Conservation (phyloP, 2,329 filamentous ascomycete genomes). For the Fusarium redolens region DNA sequence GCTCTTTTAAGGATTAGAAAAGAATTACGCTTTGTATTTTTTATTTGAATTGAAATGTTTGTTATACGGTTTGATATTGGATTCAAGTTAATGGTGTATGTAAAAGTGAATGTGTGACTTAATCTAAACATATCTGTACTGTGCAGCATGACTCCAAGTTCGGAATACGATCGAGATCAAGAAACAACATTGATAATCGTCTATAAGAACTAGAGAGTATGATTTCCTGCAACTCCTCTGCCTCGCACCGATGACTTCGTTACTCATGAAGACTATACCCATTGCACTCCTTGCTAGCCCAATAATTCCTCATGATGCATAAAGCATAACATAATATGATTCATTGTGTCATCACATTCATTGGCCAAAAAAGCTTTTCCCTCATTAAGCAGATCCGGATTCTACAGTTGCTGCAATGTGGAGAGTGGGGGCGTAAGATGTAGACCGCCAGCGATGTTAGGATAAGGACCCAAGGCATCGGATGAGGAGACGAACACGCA, state of each 20-base stretch:
- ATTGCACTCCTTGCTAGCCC: neutral
- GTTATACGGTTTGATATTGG: neutral
- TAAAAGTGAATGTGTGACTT: neutral
- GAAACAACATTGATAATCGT: neutral
- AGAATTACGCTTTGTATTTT: slow-evolving; percentile 16
- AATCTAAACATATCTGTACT: neutral
- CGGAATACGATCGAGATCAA: neutral
- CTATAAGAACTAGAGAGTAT: neutral
- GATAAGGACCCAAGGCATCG: neutral
- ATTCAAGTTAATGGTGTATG: neutral
- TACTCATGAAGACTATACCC: neutral
- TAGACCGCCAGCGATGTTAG: neutral
- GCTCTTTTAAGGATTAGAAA: neutral
- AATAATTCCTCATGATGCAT: neutral
- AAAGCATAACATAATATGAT: neutral
- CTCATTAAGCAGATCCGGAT: neutral
- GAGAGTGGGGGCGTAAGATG: neutral
- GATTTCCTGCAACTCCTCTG: neutral
- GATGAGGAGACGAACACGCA: neutral
- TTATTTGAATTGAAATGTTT: slow-evolving; percentile 7
- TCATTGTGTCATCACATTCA: neutral
- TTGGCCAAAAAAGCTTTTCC: neutral
- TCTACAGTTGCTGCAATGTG: neutral
- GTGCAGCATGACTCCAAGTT: neutral
- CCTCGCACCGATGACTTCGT: neutral